Percentiles rank a stretch among this genome's conserved stretches.
phyloP scores from a whole-genome alignment of 2,329 filamentous ascomycete species.

The Scytalidium sp. region DNA sequence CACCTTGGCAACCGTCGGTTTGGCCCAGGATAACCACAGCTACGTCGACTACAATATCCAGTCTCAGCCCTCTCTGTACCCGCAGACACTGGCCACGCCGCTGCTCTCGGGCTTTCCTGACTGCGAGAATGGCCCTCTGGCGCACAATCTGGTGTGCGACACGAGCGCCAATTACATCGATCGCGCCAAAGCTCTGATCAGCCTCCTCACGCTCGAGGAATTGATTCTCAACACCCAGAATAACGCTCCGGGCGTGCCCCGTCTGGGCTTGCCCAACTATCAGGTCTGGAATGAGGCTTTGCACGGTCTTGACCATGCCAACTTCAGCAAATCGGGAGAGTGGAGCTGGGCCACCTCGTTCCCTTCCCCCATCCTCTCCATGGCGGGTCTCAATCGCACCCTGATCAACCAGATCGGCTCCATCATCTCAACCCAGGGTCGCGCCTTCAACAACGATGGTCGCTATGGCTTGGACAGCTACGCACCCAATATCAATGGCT shows the following conservation, averaged over 20 bases:
- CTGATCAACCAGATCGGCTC: conserved; percentile 55
- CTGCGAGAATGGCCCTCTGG: conserved; percentile 47
- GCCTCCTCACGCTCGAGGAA: conserved; percentile 9
- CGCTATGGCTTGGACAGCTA: conserved; percentile 56
- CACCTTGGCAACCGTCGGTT: no score
- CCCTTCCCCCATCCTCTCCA: conserved; percentile 60
- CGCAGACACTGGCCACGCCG: no score
- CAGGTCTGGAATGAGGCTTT: conserved; percentile 62
- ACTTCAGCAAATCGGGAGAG: no score
- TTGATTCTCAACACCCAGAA: conserved; percentile 12
- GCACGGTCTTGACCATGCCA: conserved; percentile 58
- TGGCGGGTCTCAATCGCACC: conserved; percentile 61
- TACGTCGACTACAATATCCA: no score
- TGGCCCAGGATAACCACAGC: no score
- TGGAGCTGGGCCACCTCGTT: conserved; percentile 66
- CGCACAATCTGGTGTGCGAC: conserved; percentile 34
- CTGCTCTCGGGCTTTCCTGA: conserved; percentile 43
- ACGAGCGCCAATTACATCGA: conserved; percentile 7
- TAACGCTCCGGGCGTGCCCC: conserved; percentile 12
- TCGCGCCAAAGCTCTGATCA: conserved; percentile 15
- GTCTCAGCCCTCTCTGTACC: no score
- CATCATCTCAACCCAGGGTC: conserved; percentile 56
- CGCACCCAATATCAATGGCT: conserved; percentile 67
- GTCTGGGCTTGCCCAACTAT: conserved; percentile 38
- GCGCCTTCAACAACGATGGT: conserved; percentile 62